Conservation (phyloP, 164 flowering plant genomes). For the Magnolia kwangsiensis region DNA sequence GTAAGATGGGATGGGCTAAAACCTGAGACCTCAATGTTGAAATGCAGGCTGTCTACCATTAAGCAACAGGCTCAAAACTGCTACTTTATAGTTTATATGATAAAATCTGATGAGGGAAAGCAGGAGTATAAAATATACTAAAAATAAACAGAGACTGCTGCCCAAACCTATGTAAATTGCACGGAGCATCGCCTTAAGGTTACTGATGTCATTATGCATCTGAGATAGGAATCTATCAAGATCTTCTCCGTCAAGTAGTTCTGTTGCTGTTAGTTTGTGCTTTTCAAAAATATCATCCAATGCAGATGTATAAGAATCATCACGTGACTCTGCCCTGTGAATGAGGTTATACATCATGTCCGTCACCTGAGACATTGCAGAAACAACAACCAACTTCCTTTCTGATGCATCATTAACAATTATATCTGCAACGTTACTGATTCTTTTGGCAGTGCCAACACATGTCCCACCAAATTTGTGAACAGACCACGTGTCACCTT, state of each 20-base stretch:
- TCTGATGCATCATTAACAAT: slow-evolving; percentile 66
- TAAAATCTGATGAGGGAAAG: too few relatives aligned
- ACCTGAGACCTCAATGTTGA: too few relatives aligned
- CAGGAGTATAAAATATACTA: too few relatives aligned
- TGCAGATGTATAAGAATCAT: slow-evolving; percentile 71
- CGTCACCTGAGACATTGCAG: slow-evolving; percentile 97
- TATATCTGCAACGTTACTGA: slow-evolving; percentile 75
- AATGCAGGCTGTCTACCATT: too few relatives aligned
- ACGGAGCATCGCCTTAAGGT: slow-evolving; percentile 89
- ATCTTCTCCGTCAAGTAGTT: slow-evolving; percentile 76
- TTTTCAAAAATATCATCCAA: slow-evolving; percentile 78
- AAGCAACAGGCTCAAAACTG: too few relatives aligned
- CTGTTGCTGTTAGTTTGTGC: slow-evolving; percentile 65
- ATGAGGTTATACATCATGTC: slow-evolving; percentile 96
- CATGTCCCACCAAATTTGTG: slow-evolving; percentile 99
- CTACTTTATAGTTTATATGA: too few relatives aligned
- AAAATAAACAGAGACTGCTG: too few relatives aligned
- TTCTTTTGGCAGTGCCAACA: slow-evolving; percentile 76
- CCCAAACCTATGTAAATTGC: slow-evolving; percentile 85
- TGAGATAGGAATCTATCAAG: slow-evolving; percentile 59
- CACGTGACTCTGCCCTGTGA: slow-evolving; percentile 75
- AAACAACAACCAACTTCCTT: slow-evolving; percentile 85
- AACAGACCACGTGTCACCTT: slow-evolving; percentile 84
- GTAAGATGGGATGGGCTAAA: too few relatives aligned
- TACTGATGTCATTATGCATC: slow-evolving; percentile 66